Conservation (phyloP, 352 stramenopile species). For the Phytophthora pini region DNA sequence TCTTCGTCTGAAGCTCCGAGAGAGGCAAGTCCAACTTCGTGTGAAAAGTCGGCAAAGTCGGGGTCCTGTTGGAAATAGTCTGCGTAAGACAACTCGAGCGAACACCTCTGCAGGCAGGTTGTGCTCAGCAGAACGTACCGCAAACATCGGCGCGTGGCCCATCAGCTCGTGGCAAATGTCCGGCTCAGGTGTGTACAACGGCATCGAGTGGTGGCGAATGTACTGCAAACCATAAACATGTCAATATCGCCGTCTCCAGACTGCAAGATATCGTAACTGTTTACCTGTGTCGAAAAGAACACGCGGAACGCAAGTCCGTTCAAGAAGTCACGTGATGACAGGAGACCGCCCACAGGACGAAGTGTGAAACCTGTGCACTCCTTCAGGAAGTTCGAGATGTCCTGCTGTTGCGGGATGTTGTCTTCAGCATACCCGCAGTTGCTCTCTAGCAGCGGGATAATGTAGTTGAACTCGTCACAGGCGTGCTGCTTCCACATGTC, state of each 20-base stretch:
- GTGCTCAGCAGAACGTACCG: conserved; percentile 40
- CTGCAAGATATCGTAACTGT: no score
- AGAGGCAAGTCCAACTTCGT: conserved; percentile 97
- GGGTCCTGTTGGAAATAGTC: conserved; percentile 68
- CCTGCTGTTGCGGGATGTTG: conserved; percentile 95
- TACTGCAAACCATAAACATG: conserved; percentile 60
- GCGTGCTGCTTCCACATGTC: conserved; percentile 94
- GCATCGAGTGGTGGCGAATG: conserved; percentile 95
- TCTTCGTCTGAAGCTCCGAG: conserved; percentile 96
- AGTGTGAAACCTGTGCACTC: conserved; percentile 93
- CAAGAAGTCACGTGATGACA: conserved; percentile 97
- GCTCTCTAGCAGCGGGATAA: conserved; percentile 93
- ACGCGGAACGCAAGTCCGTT: conserved; percentile 98
- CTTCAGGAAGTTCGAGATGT: conserved; percentile 96
- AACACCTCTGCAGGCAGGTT: no score
- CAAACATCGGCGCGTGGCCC: conserved; percentile 97
- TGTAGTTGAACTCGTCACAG: conserved; percentile 97
- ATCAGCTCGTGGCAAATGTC: conserved; percentile 98
- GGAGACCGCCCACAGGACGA: conserved; percentile 94
- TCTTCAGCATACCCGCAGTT: conserved; percentile 95
- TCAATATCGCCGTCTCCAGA: neutral
- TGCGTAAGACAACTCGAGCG: neutral
- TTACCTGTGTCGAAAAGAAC: conserved; percentile 96
- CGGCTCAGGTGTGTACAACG: conserved; percentile 97
- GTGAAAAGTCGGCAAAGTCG: conserved; percentile 97